Conservation (phyloP, 768 basidiomycete genomes). For the Agaricus subrufescens region DNA sequence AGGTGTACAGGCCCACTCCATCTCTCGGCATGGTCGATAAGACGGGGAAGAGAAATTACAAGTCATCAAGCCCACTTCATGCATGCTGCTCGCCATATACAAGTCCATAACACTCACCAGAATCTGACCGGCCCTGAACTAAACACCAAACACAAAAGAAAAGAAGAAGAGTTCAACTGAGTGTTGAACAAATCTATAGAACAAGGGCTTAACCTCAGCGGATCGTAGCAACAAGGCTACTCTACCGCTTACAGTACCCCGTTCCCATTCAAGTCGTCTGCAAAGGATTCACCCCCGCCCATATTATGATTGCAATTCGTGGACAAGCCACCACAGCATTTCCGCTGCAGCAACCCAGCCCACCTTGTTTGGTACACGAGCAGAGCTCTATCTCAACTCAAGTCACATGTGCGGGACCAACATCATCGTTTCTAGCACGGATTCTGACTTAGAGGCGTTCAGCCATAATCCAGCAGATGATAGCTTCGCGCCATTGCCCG, state of each 20-base stretch:
- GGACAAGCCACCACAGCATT: conserved; percentile 47
- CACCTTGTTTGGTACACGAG: conserved; percentile 65
- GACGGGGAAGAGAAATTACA: conserved; percentile 9
- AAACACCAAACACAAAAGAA: conserved; percentile 3
- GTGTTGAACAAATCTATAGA: conserved; percentile 42
- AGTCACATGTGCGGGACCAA: conserved; percentile 61
- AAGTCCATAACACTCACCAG: too few relatives aligned
- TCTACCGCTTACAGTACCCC: conserved; percentile 74
- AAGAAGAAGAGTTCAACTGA: conserved; percentile 34
- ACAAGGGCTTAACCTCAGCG: conserved; percentile 72
- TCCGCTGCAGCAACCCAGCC: conserved; percentile 44
- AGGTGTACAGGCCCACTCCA: conserved; percentile 19
- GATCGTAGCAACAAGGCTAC: conserved; percentile 78
- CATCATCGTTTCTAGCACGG: conserved; percentile 72
- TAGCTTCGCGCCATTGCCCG: conserved; percentile 77
- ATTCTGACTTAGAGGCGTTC: conserved; percentile 81
- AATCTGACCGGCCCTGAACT: conserved; percentile 7
- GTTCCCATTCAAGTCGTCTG: conserved; percentile 75
- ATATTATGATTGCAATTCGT: conserved; percentile 63
- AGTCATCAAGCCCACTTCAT: background rate
- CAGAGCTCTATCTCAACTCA: conserved; percentile 65
- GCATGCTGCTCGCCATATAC: background rate
- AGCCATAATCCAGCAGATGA: conserved; percentile 82
- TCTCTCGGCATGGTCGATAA: background rate
- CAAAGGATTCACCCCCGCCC: conserved; percentile 72